phyloP scores from a whole-genome alignment of 2,329 filamentous ascomycete genomes.

The Colletotrichum neosansevieriae region DNA sequence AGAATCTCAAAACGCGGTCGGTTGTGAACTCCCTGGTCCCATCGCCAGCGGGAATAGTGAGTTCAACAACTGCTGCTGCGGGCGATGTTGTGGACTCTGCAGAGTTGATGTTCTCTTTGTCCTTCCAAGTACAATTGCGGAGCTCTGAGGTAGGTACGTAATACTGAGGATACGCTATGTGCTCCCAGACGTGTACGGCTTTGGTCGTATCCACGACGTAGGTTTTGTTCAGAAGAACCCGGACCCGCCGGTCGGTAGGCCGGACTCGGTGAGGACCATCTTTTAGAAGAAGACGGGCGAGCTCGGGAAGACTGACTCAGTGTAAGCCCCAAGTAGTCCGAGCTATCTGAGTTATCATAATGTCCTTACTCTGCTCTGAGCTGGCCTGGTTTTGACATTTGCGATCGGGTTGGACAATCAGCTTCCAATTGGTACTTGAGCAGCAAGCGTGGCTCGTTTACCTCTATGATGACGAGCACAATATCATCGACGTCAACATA shows the following conservation, averaged over 20 bases:
- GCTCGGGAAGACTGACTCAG: constrained; percentile 44
- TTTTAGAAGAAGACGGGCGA: constrained; percentile 45
- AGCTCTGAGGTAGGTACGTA: constrained; percentile 53
- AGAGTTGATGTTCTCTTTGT: constrained; percentile 45
- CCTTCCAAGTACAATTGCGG: constrained; percentile 45
- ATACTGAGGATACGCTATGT: constrained; percentile 61
- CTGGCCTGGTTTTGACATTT: constrained; percentile 37
- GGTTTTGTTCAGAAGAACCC: constrained; percentile 49
- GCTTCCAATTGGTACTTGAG: too few relatives aligned
- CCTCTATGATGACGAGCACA: too few relatives aligned
- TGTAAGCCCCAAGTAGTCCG: neutral
- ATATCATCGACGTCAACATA: too few relatives aligned
- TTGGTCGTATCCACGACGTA: constrained; percentile 53
- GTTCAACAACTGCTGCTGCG: constrained; percentile 47
- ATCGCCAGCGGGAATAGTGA: constrained; percentile 46
- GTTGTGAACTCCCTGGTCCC: constrained; percentile 45
- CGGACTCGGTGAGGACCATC: constrained; percentile 44
- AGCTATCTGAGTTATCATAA: neutral
- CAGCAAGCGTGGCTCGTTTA: too few relatives aligned
- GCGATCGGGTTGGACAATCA: too few relatives aligned
- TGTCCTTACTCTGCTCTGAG: constrained; percentile 30
- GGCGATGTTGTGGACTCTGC: constrained; percentile 40
- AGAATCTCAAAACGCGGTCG: constrained; percentile 54
- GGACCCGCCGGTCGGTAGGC: constrained; percentile 47
- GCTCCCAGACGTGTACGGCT: constrained; percentile 58